These are phyloP conservation scores for Corrigiola litoralis DNA, from an alignment of 179 eudicot genomes.

Conservation along the genomic window DNA sequence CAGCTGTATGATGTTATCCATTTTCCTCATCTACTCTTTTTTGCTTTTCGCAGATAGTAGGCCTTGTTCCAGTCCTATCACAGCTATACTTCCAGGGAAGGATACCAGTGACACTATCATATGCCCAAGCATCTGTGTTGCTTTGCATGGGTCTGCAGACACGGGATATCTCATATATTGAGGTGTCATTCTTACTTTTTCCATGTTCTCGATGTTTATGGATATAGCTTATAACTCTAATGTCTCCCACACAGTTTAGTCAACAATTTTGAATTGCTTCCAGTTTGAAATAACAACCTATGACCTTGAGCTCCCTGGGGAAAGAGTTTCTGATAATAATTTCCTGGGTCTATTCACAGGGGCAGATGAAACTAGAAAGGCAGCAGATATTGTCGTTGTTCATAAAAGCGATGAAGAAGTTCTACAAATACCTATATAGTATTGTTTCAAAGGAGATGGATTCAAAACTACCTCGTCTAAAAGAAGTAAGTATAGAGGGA, in stretches of 20 bases:
- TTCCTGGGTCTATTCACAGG: constrained; percentile 35
- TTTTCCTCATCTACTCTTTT: background rate
- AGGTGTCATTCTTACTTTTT: constrained; percentile 38
- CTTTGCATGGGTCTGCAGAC: constrained; percentile 80
- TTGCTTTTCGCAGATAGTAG: constrained; percentile 45
- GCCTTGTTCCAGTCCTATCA: constrained; percentile 45
- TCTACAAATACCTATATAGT: constrained; percentile 53
- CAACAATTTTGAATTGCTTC: too few relatives aligned
- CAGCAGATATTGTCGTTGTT: constrained; percentile 65
- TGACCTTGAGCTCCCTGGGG: background rate
- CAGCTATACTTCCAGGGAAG: constrained; percentile 59
- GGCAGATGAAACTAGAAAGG: constrained; percentile 71
- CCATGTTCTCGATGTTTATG: too few relatives aligned
- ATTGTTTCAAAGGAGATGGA: constrained; percentile 56
- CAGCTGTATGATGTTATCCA: background rate
- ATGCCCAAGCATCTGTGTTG: constrained; percentile 73
- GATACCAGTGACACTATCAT: constrained; percentile 64
- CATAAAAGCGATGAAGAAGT: constrained; percentile 72
- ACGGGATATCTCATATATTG: constrained; percentile 51
- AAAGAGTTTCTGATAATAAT: background rate
- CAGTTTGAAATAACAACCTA: background rate
- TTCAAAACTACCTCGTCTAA: constrained; percentile 48
- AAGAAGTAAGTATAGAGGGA: constrained; percentile 46
- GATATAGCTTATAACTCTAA: too few relatives aligned
- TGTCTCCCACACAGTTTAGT: too few relatives aligned